Conservation (phyloP, 169 alveolate species). For the Pseudocohnilembus persalinus region DNA sequence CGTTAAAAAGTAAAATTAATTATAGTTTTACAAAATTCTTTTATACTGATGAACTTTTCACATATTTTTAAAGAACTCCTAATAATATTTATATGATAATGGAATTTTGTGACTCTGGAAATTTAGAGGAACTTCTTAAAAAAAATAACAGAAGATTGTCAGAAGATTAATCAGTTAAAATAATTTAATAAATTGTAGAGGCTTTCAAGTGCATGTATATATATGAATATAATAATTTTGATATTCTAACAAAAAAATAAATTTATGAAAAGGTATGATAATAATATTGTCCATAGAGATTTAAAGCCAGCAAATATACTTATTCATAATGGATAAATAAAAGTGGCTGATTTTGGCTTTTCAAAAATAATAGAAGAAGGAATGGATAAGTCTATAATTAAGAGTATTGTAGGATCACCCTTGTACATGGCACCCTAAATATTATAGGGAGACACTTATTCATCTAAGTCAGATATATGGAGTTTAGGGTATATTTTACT, state of each 20-base stretch:
- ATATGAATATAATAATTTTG: too few species aligned
- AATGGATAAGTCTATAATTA: constrained; percentile 16
- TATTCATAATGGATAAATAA: constrained; percentile 23
- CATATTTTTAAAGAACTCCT: not conserved
- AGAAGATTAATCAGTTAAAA: constrained; percentile 3
- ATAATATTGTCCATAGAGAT: constrained; percentile 45
- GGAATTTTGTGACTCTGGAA: constrained; percentile 22
- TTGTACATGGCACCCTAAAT: constrained; percentile 42
- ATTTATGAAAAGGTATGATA: not conserved
- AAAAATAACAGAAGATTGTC: constrained; percentile 5
- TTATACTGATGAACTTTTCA: not conserved
- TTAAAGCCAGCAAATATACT: constrained; percentile 46
- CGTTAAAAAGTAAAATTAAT: constrained; percentile 16
- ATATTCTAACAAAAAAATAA: too few species aligned
- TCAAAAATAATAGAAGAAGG: constrained; percentile 36
- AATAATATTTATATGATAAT: constrained; percentile 12
- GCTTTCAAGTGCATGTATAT: constrained; percentile 11
- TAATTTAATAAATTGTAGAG: constrained; percentile 10
- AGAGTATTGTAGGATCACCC: constrained; percentile 38
- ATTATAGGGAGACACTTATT: constrained; percentile 24
- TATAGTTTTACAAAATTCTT: not conserved
- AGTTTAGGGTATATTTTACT: constrained; percentile 23
- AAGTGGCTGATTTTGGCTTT: constrained; percentile 47
- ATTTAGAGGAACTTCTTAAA: not conserved
- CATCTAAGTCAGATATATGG: constrained; percentile 43